Base-by-base conservation (phyloP, 768 basidiomycete genomes). In the Termitomyces sp. region DNA sequence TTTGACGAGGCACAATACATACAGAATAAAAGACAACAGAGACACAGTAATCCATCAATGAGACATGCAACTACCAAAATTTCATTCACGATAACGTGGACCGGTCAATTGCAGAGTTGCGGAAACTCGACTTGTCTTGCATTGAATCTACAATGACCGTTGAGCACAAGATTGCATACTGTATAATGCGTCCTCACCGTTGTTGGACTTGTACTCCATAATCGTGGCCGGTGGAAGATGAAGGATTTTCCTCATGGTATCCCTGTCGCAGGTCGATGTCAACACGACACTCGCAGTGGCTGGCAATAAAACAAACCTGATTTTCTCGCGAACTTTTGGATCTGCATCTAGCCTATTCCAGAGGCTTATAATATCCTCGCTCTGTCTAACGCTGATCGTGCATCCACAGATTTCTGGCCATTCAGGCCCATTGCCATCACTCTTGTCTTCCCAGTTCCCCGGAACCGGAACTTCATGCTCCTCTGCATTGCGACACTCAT, bases 201-300 rank as follows among this genome's bases (percentile, higher is more conserved):
- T 93, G 72, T 96, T 96, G 11, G 93, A 89, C 70, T 96, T 95
- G 73, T 97, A 98, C 70, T 98, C 95, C 86, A 96, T 91, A 61
- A 87, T 81, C 1, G 93, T 95, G 20, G 82, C 76, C 1, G 84
- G 67, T 13, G 94, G 88, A 16, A 98, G 78, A 69, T 85, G 83
- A 49, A 98, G 80, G 15, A 93, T 85, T 65, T 75, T 73, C 49
- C 89, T 81, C 63, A 98, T 84, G 2, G 87, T 89, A 66, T 95
- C 93, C 70, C 94, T 95, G 63, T 42, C 31, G 24, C 41, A 16
- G 18, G 42, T 39, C 44, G 22, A 34, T 34, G 54, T 58, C 52
- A 55, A 56, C 22, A 34, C 16, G 20, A 30, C 50, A 54, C 39
- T 30, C 15, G 55, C 34, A 57, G 37, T 47, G 31, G 50, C 27